Base-by-base conservation (phyloP, 352 stramenopile species). In the Pythium sukuiense region DNA sequence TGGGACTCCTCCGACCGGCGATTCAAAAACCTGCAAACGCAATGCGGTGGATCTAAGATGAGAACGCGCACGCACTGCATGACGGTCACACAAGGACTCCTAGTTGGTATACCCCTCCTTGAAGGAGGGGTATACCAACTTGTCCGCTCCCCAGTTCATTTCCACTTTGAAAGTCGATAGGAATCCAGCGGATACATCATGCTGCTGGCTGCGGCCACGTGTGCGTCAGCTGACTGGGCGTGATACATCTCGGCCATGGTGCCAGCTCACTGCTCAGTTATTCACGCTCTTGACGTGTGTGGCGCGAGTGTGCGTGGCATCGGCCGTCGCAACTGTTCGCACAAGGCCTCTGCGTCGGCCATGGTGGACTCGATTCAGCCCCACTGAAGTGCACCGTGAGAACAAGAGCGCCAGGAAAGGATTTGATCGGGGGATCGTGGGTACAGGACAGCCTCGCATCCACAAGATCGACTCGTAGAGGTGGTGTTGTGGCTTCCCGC, bases 21-120 rank as follows among this genome's bases (percentile, higher is more conserved):
- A 29, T 52, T 52, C 45, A 52, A 18, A n/a, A 52, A 35, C 32
- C 8, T 35, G 32, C n/a, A 52, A 52, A 52, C 45, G 45, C 45
- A 52, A 52, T 29, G 45, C n/a, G 18, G 20, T 24, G 20, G 35
- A 43, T 43, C 35, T 43, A 12, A 18, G 35, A 43, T 43, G 20
- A 24, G 20, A 24, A 24, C 20, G 20, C 20, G 20, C 20, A 24
- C 20, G 20, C 20, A 24, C 20, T 24, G 20, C 20, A 24, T 24
- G 20, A 24, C 20, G 20, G 20, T 24, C 20, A 24, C 20, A 24
- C 20, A 24, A 24, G 20, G 20, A 24, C 20, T 24, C 20, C 20
- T 24, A 24, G 20, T 24, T 24, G 20, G 20, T 24, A 24, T 24
- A 24, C 20, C 20, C 20, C 20, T 24, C 20, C 20, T 24, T 24